phyloP scores from a whole-genome alignment of 768 basidiomycete species.

The Leccinum pellstonianum region DNA sequence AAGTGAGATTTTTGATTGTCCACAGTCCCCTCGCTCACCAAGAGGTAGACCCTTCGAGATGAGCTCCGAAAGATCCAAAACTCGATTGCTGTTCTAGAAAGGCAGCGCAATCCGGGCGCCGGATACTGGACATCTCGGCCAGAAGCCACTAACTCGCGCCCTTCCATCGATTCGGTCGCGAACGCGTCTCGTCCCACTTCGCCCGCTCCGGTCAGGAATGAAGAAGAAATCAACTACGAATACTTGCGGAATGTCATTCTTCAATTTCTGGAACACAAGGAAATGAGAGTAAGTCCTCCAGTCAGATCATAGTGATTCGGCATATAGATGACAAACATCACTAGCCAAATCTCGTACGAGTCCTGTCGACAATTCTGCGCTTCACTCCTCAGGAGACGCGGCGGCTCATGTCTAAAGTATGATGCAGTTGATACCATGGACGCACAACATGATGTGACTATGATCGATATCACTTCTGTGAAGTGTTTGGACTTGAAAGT shows the following conservation, averaged over 20 bases:
- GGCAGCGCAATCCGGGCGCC: conserved; percentile 89
- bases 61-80: conserved; percentile 95
- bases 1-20: conserved; percentile 46
- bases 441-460: neutral
- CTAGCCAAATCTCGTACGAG: conserved; percentile 86
- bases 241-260: conserved; percentile 95
- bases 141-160: conserved; percentile 34
- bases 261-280: conserved; percentile 97
- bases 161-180: conserved; percentile 44
- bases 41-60: conserved; percentile 78
- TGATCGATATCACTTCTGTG: conserved; percentile 2
- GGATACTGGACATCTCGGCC: conserved; percentile 79
- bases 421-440: conserved; percentile 14
- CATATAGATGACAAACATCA: conserved; percentile 7
- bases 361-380: conserved; percentile 86
- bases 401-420: conserved; percentile 84
- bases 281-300: conserved; percentile 80
- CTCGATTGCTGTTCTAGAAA: conserved; percentile 84
- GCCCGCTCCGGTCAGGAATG: conserved; percentile 43
- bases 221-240: conserved; percentile 94
- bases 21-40: conserved; percentile 6
- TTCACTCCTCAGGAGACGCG: conserved; percentile 96
- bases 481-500: neutral
- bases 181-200: conserved; percentile 37
- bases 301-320: neutral